Percentiles rank a stretch among this genome's conserved stretches.
These are phyloP conservation scores for Solanum acaule DNA, from an alignment of 257 asterid genomes.

Conservation along the genomic window DNA sequence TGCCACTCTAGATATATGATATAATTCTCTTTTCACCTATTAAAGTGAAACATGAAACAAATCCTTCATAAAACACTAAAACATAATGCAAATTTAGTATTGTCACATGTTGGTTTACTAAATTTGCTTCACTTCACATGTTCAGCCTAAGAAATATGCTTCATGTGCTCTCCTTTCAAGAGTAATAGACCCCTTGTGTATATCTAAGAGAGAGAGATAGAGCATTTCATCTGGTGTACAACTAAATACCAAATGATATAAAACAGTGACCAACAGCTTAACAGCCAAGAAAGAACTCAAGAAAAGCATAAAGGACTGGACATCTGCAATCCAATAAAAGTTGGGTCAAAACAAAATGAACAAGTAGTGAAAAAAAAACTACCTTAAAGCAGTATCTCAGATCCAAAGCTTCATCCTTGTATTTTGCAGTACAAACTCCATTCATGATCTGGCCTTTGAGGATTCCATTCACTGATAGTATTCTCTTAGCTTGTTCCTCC, in stretches of 20 bases:
- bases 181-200: neutral
- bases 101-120: neutral
- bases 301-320: neutral
- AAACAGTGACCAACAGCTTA: neutral
- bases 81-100: neutral
- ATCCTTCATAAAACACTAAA: neutral
- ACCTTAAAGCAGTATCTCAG: constrained; percentile 80
- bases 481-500: constrained; percentile 48
- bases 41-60: neutral
- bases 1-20: neutral
- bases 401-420: constrained; percentile 56
- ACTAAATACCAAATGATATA: neutral
- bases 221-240: neutral
- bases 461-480: constrained; percentile 51
- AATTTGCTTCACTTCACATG: neutral
- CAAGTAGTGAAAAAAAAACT: constrained; percentile 1
- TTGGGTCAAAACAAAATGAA: neutral
- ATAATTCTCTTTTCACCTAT: neutral
- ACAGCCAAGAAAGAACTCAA: neutral
- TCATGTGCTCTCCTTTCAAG: neutral
- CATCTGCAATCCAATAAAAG: neutral
- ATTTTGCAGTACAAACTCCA: constrained; percentile 74
- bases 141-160: neutral
- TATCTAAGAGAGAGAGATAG: neutral
- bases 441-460: constrained; percentile 40